Evolutionary conservation across 305 asterid species (phyloP).

Genomic region (Rubia tinctorum): DNA sequence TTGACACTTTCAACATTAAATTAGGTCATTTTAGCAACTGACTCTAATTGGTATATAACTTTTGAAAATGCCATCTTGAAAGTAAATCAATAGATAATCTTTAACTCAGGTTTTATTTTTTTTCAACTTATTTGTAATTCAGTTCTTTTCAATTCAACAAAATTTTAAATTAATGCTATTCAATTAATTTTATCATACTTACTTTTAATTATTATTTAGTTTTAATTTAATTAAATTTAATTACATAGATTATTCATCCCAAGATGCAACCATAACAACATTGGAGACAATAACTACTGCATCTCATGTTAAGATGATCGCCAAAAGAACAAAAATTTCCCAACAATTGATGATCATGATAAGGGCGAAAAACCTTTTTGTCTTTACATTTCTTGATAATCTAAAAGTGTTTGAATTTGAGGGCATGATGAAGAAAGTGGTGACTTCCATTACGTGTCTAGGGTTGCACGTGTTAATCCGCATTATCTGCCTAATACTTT

Average conservation of each 20-base stretch:
- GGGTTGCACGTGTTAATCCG: conserved; percentile 64
- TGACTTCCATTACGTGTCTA: conserved; percentile 26
- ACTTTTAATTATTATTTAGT: no score
- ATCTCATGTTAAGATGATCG: conserved; percentile 3
- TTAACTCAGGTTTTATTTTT: no score
- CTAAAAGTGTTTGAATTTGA: conserved; percentile 54
- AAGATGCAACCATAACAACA: not conserved
- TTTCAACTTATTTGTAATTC: no score
- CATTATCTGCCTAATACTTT: conserved; percentile 40
- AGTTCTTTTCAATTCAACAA: no score
- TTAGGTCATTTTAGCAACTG: no score
- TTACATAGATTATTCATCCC: not conserved
- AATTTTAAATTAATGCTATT: no score
- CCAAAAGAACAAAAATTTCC: conserved; percentile 12
- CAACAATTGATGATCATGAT: conserved; percentile 26
- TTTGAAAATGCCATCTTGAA: no score
- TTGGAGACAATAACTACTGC: conserved; percentile 1
- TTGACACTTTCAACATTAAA: no score
- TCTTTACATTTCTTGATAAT: conserved; percentile 55
- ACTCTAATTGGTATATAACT: no score
- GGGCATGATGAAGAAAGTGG: conserved; percentile 25
- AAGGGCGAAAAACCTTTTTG: conserved; percentile 32
- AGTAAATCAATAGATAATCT: no score
- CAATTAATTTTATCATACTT: no score
- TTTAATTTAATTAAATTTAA: no score